Evolutionary conservation across 306 rosid genomes (phyloP).

Genomic region (Mimosa bimucronata): DNA sequence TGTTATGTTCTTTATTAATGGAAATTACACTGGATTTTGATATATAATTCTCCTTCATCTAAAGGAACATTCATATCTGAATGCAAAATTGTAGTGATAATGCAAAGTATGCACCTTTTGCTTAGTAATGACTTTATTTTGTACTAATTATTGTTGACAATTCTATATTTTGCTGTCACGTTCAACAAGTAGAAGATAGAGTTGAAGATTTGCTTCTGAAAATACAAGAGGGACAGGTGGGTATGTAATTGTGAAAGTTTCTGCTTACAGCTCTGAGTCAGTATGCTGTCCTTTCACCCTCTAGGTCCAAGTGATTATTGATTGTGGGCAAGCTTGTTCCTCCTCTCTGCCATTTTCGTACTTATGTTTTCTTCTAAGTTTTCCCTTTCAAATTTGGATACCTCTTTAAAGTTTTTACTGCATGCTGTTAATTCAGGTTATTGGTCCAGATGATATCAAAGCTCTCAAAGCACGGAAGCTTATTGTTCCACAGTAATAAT

Average conservation of each 20-base stretch:
- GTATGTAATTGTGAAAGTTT: slow-evolving; percentile 29
- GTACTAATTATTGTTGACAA: slow-evolving; percentile 1
- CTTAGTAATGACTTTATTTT: slow-evolving; percentile 5
- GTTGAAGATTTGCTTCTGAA: slow-evolving; percentile 68
- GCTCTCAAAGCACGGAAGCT: too few species aligned
- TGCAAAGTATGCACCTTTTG: background rate
- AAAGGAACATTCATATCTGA: background rate
- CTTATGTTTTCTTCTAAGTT: too few species aligned
- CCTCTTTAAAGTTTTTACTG: too few species aligned
- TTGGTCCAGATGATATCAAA: too few species aligned
- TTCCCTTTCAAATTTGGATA: too few species aligned
- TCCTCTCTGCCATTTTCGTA: background rate
- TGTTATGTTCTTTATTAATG: too few species aligned
- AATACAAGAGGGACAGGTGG: slow-evolving; percentile 74
- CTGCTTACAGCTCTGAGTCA: background rate
- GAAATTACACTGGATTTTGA: too few species aligned
- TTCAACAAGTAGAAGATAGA: slow-evolving; percentile 67
- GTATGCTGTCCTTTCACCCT: background rate
- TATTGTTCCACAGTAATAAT: too few species aligned
- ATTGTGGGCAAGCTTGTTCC: too few species aligned
- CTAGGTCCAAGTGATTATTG: background rate
- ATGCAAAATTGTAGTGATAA: background rate
- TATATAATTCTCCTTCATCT: background rate
- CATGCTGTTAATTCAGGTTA: too few species aligned
- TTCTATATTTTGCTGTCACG: slow-evolving; percentile 48